These are phyloP conservation scores for Monosporascus cannonballus DNA, from an alignment of 2,329 filamentous ascomycete species.

Conservation along the genomic window DNA sequence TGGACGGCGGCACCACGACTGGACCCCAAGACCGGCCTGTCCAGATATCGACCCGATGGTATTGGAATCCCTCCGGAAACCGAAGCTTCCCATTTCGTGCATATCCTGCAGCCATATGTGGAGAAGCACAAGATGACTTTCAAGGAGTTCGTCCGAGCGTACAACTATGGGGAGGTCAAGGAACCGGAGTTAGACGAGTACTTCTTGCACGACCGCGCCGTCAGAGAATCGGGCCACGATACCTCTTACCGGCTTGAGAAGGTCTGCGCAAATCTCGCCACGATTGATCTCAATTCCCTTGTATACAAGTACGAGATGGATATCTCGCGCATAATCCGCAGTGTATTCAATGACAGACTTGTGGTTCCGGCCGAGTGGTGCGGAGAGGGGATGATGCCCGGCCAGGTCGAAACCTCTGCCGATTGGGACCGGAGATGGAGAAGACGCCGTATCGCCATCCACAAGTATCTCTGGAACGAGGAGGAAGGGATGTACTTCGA, in stretches of 20 bases:
- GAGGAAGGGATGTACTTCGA: slow-evolving; percentile 96
- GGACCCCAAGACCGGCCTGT: slow-evolving; percentile 72
- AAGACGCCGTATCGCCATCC: slow-evolving; percentile 76
- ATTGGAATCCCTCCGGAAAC: slow-evolving; percentile 87
- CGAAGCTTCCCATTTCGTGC: slow-evolving; percentile 78
- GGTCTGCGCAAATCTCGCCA: slow-evolving; percentile 81
- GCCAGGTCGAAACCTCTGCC: slow-evolving; percentile 73
- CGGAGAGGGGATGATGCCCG: slow-evolving; percentile 57
- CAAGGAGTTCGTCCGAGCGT: slow-evolving; percentile 78
- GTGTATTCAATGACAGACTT: slow-evolving; percentile 75
- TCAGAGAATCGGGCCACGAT: slow-evolving; percentile 94
- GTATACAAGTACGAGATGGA: slow-evolving; percentile 97
- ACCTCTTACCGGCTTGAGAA: slow-evolving; percentile 90
- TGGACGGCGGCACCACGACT: slow-evolving; percentile 77
- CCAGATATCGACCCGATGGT: slow-evolving; percentile 78
- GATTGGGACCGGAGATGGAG: slow-evolving; percentile 86
- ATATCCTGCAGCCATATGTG: slow-evolving; percentile 75
- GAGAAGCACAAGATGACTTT: slow-evolving; percentile 80
- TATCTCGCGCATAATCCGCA: slow-evolving; percentile 80
- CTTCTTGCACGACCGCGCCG: slow-evolving; percentile 91
- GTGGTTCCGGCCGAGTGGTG: slow-evolving; percentile 80
- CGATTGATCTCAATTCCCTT: slow-evolving; percentile 89
- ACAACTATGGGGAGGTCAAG: slow-evolving; percentile 69
- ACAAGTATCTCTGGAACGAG: slow-evolving; percentile 92
- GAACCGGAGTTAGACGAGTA: slow-evolving; percentile 93